These are phyloP conservation scores for Microsporum audouinii DNA, from an alignment of 2,329 filamentous ascomycete genomes.

Conservation along the genomic window DNA sequence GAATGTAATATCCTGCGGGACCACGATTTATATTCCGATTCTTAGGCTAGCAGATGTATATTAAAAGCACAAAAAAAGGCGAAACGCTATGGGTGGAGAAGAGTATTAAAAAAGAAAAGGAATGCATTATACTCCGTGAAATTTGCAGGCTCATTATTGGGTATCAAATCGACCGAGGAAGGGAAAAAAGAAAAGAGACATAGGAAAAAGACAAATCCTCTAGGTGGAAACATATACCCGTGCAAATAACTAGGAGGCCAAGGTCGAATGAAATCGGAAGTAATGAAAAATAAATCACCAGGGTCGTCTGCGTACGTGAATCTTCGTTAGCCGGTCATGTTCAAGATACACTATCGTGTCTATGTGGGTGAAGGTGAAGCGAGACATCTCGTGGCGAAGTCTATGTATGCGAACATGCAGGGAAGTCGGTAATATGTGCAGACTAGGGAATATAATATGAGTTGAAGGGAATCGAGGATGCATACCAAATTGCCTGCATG, in stretches of 20 bases:
- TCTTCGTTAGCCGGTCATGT: neutral
- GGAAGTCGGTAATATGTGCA: neutral
- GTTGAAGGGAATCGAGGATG: neutral
- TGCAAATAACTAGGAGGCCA: neutral
- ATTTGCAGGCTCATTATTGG: conserved; percentile 1
- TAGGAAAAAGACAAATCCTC: neutral
- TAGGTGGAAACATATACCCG: neutral
- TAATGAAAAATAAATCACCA: neutral
- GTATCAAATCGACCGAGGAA: conserved; percentile 1
- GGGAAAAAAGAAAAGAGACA: neutral
- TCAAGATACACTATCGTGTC: neutral
- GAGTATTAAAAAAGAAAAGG: neutral
- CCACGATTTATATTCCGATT: neutral
- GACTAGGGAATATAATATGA: neutral
- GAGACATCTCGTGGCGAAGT: neutral
- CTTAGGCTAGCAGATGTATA: neutral
- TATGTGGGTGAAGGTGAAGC: neutral
- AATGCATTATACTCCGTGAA: neutral
- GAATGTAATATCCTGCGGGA: neutral
- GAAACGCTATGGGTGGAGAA: neutral
- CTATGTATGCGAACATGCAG: neutral
- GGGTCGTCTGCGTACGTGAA: neutral
- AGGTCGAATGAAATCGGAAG: neutral
- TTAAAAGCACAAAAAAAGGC: neutral
- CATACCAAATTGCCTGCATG: neutral